These are phyloP conservation scores for Cercospora citrullina DNA, from an alignment of 2,329 filamentous ascomycete species.

Conservation along the genomic window DNA sequence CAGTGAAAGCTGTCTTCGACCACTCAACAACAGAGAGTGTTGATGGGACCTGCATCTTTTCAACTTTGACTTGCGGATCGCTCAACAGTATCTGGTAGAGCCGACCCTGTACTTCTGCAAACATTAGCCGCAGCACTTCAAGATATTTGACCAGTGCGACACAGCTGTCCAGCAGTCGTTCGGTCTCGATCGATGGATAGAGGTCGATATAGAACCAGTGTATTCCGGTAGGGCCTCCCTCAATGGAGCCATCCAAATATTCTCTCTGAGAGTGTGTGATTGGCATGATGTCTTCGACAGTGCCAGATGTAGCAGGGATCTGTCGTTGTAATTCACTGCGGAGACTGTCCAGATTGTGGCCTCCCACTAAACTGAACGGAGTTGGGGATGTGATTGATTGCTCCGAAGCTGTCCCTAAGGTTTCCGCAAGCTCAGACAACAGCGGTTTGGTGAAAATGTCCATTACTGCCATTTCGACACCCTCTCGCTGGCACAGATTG, in stretches of 20 bases:
- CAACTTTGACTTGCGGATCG: neutral
- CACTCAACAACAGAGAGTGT: neutral
- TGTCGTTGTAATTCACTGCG: neutral
- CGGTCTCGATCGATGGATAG: neutral
- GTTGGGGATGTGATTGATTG: neutral
- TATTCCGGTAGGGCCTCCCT: neutral
- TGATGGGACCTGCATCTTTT: neutral
- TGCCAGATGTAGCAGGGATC: neutral
- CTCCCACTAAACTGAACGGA: neutral
- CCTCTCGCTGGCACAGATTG: conserved; percentile 1
- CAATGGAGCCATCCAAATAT: neutral
- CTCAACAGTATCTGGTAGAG: conserved; percentile 1
- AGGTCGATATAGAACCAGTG: conserved; percentile 2
- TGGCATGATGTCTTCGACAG: neutral
- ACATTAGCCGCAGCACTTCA: neutral
- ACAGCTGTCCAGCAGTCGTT: neutral
- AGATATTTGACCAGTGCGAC: neutral
- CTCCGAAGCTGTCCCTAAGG: neutral
- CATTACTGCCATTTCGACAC: conserved; percentile 20
- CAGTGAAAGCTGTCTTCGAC: neutral
- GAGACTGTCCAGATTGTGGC: neutral
- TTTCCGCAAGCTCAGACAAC: neutral
- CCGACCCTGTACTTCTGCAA: neutral
- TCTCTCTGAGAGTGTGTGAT: conserved; percentile 3
- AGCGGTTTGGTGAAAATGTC: conserved; percentile 41